Conservation (phyloP, 2,329 filamentous ascomycete genomes). For the Penicillium sp. region DNA sequence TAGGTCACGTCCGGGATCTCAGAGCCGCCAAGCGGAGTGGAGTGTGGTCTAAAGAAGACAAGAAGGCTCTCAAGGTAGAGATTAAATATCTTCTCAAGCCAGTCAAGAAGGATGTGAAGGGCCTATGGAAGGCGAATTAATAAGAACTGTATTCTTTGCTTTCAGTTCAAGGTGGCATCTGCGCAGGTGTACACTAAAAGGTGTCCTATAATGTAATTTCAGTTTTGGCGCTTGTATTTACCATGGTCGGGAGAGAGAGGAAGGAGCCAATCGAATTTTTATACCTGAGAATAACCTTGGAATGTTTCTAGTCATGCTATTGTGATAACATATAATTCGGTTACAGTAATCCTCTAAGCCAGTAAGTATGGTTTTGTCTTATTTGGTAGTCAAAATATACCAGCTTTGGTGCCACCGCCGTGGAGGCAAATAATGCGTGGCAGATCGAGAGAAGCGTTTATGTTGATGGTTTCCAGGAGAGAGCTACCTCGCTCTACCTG, state of each 20-base stretch:
- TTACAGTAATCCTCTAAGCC: too few species aligned
- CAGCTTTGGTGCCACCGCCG: too few species aligned
- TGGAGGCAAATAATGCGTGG: too few species aligned
- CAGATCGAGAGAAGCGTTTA: too few species aligned
- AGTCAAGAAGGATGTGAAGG: constrained; percentile 11
- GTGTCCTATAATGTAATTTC: neutral
- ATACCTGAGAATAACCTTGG: neutral
- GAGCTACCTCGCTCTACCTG: too few species aligned
- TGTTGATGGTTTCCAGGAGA: too few species aligned
- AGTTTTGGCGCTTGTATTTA: neutral
- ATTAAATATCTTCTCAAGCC: constrained; percentile 7
- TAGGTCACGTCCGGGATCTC: constrained; percentile 1
- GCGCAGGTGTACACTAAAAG: neutral
- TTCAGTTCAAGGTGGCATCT: neutral
- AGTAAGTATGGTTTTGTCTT: too few species aligned
- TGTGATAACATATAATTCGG: too few species aligned
- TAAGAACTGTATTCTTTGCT: neutral
- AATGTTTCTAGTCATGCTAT: too few species aligned
- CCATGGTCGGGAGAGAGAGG: neutral
- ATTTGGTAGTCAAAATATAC: too few species aligned
- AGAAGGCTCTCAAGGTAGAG: constrained; percentile 8
- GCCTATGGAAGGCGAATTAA: constrained; percentile 8
- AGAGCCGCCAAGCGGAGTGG: constrained; percentile 8
- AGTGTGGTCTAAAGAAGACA: constrained; percentile 12
- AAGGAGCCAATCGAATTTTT: neutral